phyloP scores from a whole-genome alignment of 345 rosid genomes.

The Brassica carinata region DNA sequence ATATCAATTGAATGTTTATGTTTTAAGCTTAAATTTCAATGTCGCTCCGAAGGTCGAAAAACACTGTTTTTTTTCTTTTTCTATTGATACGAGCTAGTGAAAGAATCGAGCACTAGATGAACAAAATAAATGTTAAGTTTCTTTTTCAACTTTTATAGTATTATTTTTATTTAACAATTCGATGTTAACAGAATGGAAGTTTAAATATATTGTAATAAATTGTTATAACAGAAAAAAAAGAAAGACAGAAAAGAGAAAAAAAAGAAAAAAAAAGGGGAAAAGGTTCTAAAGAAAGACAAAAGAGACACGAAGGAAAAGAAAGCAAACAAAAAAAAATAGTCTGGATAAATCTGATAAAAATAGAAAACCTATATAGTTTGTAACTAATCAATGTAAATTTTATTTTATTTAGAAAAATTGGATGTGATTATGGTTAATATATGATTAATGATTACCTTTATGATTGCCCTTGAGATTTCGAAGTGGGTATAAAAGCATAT shows the following conservation, averaged over 20 bases:
- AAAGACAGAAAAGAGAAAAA: slow-evolving; percentile 45
- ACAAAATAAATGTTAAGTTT: slow-evolving; percentile 25
- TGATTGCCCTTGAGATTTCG: slow-evolving; percentile 31
- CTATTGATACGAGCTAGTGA: slow-evolving; percentile 45
- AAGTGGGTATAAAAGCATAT: slow-evolving; percentile 41
- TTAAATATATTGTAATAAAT: not conserved
- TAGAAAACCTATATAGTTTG: not conserved
- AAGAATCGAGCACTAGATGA: slow-evolving; percentile 52
- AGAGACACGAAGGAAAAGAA: slow-evolving; percentile 83
- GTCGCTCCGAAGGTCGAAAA: slow-evolving; percentile 35
- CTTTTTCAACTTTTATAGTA: not conserved
- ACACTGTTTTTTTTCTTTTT: slow-evolving; percentile 41
- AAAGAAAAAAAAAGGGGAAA: slow-evolving; percentile 21
- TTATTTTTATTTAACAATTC: slow-evolving; percentile 8
- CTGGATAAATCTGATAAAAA: slow-evolving; percentile 23
- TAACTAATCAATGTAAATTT: not conserved
- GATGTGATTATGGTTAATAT: slow-evolving; percentile 10
- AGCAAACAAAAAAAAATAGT: slow-evolving; percentile 59
- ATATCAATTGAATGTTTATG: slow-evolving; percentile 27
- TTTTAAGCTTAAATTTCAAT: slow-evolving; percentile 31
- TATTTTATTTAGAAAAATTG: not conserved
- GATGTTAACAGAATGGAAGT: not conserved
- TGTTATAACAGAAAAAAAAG: slow-evolving; percentile 29
- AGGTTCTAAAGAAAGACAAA: slow-evolving; percentile 57
- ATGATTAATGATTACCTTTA: slow-evolving; percentile 40